These are phyloP conservation scores for Aspergillaceae sp. DNA, from an alignment of 2,329 filamentous ascomycete genomes.

Conservation along the genomic window DNA sequence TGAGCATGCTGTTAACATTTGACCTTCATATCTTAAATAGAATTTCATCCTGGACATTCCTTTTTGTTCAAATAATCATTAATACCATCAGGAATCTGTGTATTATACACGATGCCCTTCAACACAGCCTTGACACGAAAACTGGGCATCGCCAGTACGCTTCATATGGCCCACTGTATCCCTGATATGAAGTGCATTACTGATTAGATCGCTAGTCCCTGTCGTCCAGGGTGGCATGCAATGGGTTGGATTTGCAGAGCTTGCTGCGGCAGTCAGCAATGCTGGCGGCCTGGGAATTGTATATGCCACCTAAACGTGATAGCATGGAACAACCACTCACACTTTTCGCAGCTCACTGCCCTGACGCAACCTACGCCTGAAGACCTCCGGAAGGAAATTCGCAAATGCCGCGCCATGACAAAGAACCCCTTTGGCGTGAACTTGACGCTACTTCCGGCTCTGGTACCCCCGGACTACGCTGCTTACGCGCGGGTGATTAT, in stretches of 20 bases:
- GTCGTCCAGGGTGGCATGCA: conserved; percentile 47
- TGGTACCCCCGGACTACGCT: conserved; percentile 83
- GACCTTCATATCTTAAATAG: not conserved
- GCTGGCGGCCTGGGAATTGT: conserved; percentile 46
- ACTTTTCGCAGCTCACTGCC: conserved; percentile 37
- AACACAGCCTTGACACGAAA: conserved; percentile 55
- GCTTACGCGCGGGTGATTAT: conserved; percentile 89
- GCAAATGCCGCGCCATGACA: conserved; percentile 65
- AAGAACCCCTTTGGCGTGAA: conserved; percentile 73
- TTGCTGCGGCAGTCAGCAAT: conserved; percentile 47
- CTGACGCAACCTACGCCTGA: conserved; percentile 88
- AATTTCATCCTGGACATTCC: not conserved
- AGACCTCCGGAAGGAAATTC: conserved; percentile 89
- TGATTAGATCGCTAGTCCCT: conserved; percentile 27
- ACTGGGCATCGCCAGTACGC: conserved; percentile 44
- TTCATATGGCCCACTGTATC: not conserved
- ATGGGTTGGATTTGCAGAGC: conserved; percentile 48
- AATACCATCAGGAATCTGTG: conserved; percentile 6
- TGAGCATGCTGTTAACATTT: not conserved
- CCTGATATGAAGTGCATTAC: conserved; percentile 2
- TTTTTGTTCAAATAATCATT: conserved; percentile 3
- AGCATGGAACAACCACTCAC: not conserved
- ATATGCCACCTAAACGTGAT: conserved; percentile 11
- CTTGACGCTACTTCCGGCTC: conserved; percentile 81
- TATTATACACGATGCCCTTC: conserved; percentile 47